These are phyloP conservation scores for Solanum chacoense DNA, from an alignment of 305 asterid genomes.

Conservation along the genomic window DNA sequence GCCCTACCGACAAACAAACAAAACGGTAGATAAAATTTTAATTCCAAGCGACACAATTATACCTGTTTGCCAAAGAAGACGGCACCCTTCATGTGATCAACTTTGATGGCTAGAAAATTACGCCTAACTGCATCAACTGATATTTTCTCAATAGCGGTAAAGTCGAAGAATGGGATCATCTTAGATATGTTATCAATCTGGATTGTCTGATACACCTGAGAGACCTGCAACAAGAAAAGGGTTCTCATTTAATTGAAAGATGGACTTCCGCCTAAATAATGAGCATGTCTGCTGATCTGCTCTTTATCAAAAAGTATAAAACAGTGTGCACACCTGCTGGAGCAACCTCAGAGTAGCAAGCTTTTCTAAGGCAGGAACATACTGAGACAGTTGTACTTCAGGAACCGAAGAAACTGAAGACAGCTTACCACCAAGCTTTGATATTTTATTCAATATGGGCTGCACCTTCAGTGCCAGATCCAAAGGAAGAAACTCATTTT, in stretches of 20 bases:
- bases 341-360: constrained; percentile 79
- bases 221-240: constrained; percentile 37
- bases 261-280: background rate
- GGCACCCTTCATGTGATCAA: constrained; percentile 37
- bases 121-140: constrained; percentile 38
- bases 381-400: constrained; percentile 66
- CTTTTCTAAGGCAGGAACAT: constrained; percentile 66
- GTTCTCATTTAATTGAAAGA: background rate
- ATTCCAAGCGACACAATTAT: constrained; percentile 1
- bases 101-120: constrained; percentile 31
- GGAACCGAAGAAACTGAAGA: constrained; percentile 81
- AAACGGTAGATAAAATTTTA: background rate
- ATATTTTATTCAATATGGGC: constrained; percentile 53
- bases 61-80: constrained; percentile 36
- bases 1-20: background rate
- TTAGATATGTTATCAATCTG: constrained; percentile 53
- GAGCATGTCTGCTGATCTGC: background rate
- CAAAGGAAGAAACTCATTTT: constrained; percentile 59
- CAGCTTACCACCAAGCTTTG: constrained; percentile 83
- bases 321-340: constrained; percentile 46
- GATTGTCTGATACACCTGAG: constrained; percentile 72
- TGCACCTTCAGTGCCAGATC: constrained; percentile 66
- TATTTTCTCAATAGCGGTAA: constrained; percentile 30
- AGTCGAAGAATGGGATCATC: constrained; percentile 57
- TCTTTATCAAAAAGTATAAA: background rate